These are phyloP conservation scores for Chaetothyriales sp. DNA, from an alignment of 2,329 filamentous ascomycete genomes.

Conservation along the genomic window DNA sequence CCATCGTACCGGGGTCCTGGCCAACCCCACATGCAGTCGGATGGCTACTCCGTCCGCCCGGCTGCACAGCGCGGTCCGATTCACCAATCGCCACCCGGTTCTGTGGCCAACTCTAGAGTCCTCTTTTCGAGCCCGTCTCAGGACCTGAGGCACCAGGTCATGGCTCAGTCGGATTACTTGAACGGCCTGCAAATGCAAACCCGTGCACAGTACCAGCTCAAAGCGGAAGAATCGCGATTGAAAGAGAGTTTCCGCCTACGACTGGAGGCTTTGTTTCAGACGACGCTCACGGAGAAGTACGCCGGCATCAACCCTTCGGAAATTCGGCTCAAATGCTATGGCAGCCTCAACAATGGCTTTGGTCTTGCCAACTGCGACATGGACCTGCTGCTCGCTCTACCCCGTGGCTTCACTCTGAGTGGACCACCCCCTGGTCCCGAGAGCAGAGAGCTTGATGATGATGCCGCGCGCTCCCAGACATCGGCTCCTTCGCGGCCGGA, in stretches of 20 bases:
- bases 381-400: slow-evolving; percentile 68
- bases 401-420: slow-evolving; percentile 21
- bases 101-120: neutral
- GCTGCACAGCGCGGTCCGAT: neutral
- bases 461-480: slow-evolving; percentile 16
- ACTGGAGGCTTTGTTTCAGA: slow-evolving; percentile 52
- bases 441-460: neutral
- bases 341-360: slow-evolving; percentile 72
- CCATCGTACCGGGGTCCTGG: neutral
- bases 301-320: slow-evolving; percentile 38
- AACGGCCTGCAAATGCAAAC: slow-evolving; percentile 6
- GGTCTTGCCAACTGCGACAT: slow-evolving; percentile 80
- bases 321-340: slow-evolving; percentile 64
- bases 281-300: slow-evolving; percentile 29
- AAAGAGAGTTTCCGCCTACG: slow-evolving; percentile 57
- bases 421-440: neutral
- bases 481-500: slow-evolving; percentile 34
- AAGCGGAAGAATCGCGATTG: slow-evolving; percentile 43
- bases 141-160: slow-evolving; percentile 6
- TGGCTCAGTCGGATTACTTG: slow-evolving; percentile 17
- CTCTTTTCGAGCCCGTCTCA: neutral
- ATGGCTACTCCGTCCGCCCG: neutral
- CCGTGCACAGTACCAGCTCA: slow-evolving; percentile 8
- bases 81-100: neutral
- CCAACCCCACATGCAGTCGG: neutral